Evolutionary conservation across 768 basidiomycete species (phyloP), one percentile per base, ranked within the genome.

Genomic region (Rhodosporidiobolus sp.): DNA sequence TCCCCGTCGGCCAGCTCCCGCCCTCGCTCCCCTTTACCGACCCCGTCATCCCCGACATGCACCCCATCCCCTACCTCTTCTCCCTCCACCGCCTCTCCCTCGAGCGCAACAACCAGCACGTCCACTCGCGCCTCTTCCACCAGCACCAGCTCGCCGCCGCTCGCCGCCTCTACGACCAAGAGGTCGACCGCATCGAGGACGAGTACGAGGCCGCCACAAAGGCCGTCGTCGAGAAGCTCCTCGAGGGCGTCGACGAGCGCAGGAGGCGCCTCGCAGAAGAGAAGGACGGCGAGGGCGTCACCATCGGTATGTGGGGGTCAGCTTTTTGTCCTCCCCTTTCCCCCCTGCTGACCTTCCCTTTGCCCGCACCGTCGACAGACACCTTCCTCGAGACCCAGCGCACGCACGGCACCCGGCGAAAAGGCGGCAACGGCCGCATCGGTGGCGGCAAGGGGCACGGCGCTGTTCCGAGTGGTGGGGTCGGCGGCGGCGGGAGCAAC

Each of bases 131-230:
- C 34, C 75, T 81, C 30, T 81, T 83, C 58, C 80, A 80, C 72
- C 77, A 80, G 62, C 83, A 83, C 78, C 79, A 81, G 78, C 78
- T 77, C 12, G 78, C 77, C n/a, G 75, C 79, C 55, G 80, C 80
- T 46, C 75, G 78, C 46, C 72, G 78, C 65, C 78, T 82, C 67
- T 82, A 82, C 72, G 81, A 83, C 57, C 75, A 78, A 0, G 83
- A 84, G 71, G 68, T 82, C 57, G 81, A 82, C 62, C 73, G 79
- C n/a, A 81, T 84, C 58, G 82, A 84, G 74, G 82, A 81, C 57
- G 81, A 82, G 70, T 83, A 81, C 71, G 79, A 79, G 77, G 80
- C 80, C 56, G 81, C 81, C 24, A 77, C 80, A 28, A 82, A 83
- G 65, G 78, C 79, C 17, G 83, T 82, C 8, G 76, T 80, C 57